phyloP scores from a whole-genome alignment of 2,329 filamentous ascomycete species.

The Pyricularia sp. region DNA sequence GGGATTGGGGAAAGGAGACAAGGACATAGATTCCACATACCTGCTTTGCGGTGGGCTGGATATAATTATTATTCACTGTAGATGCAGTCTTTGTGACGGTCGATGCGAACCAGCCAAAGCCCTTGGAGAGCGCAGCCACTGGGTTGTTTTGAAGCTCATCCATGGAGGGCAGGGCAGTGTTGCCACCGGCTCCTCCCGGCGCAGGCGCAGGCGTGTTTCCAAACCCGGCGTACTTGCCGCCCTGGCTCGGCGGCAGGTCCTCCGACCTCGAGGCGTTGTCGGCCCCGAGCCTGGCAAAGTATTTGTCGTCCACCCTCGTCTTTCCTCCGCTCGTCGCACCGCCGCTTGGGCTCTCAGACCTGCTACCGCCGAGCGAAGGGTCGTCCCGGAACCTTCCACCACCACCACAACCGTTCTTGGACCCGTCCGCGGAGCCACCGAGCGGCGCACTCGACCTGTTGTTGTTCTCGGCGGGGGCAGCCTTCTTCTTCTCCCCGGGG shows the following conservation, averaged over 20 bases:
- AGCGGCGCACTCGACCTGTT: slow-evolving; percentile 29
- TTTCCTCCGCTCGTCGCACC: slow-evolving; percentile 29
- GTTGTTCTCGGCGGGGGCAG: slow-evolving; percentile 16
- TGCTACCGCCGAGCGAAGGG: slow-evolving; percentile 19
- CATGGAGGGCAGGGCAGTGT: slow-evolving; percentile 49
- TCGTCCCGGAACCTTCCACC: slow-evolving; percentile 6
- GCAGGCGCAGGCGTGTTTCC: slow-evolving; percentile 62
- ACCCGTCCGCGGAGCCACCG: slow-evolving; percentile 7
- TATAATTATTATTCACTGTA: slow-evolving; percentile 81
- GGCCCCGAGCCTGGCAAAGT: slow-evolving; percentile 76
- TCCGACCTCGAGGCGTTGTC: slow-evolving; percentile 73
- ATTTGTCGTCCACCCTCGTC: slow-evolving; percentile 69
- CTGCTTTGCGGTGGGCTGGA: slow-evolving; percentile 87
- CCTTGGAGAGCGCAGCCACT: slow-evolving; percentile 77
- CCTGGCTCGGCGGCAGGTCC: slow-evolving; percentile 73
- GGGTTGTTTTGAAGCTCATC: slow-evolving; percentile 90
- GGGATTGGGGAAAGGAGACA: neutral
- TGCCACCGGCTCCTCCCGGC: slow-evolving; percentile 25
- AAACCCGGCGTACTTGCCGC: slow-evolving; percentile 88
- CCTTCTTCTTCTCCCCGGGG: slow-evolving; percentile 50
- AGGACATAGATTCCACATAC: slow-evolving; percentile 32
- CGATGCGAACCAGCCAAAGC: slow-evolving; percentile 87
- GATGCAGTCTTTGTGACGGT: slow-evolving; percentile 87
- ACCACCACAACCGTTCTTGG: slow-evolving; percentile 15
- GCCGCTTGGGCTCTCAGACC: slow-evolving; percentile 23